Percentiles rank a stretch among this genome's conserved stretches.
These are phyloP conservation scores for Fraxinus platypoda DNA, from an alignment of 305 asterid genomes.

Conservation along the genomic window DNA sequence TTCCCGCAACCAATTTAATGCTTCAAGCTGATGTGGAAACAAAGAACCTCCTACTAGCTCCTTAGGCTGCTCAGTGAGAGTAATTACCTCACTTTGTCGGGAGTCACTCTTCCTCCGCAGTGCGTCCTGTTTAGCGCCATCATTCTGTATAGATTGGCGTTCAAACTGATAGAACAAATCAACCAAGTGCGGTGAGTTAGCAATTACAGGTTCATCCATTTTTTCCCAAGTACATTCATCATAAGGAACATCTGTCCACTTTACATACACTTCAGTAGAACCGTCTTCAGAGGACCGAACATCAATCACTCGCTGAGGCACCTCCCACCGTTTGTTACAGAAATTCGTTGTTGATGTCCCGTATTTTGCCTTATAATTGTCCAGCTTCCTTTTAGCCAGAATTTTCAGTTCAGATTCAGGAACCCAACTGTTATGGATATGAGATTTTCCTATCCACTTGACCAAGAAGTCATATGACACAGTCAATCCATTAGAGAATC, in stretches of 20 bases:
- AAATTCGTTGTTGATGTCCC: conserved; percentile 72
- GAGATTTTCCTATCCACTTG: conserved; percentile 97
- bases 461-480: conserved; percentile 76
- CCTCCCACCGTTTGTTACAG: conserved; percentile 84
- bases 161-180: conserved; percentile 75
- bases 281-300: conserved; percentile 60
- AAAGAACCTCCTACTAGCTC: not conserved
- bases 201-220: conserved; percentile 67
- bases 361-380: conserved; percentile 82
- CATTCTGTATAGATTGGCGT: conserved; percentile 56
- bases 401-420: conserved; percentile 80
- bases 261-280: conserved; percentile 68
- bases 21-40: not conserved
- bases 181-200: conserved; percentile 58
- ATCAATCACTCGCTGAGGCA: conserved; percentile 82
- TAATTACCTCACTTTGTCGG: not conserved
- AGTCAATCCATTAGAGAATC: conserved; percentile 30
- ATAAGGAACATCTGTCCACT: conserved; percentile 87
- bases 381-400: conserved; percentile 81
- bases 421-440: conserved; percentile 84
- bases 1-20: not conserved
- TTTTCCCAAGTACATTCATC: conserved; percentile 99
- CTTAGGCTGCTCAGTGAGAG: not conserved
- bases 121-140: conserved; percentile 52
- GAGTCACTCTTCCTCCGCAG: not conserved